These are phyloP conservation scores for Cyclotella cryptica DNA, from an alignment of 108 stramenopile species.

Conservation along the genomic window DNA sequence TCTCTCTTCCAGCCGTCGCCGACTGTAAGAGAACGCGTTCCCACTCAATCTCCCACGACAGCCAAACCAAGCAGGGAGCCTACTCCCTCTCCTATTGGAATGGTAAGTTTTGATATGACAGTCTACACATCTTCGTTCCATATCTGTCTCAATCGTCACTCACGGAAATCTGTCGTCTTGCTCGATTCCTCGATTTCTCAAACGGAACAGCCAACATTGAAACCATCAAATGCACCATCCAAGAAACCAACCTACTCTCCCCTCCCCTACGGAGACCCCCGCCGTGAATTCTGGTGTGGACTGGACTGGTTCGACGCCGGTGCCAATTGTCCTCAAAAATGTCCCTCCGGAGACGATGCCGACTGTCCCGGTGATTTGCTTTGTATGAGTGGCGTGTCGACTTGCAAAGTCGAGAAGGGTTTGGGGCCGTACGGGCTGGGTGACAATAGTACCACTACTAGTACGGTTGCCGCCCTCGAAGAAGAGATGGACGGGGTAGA, in stretches of 20 bases:
- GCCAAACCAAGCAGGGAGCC: slow-evolving; percentile 45
- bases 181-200: no score
- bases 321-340: slow-evolving; percentile 34
- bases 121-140: background rate
- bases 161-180: no score
- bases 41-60: slow-evolving; percentile 40
- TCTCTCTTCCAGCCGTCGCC: background rate
- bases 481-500: background rate
- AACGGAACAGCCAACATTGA: slow-evolving; percentile 3
- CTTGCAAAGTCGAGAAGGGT: slow-evolving; percentile 47
- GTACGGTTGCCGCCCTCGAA: background rate
- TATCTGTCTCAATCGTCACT: background rate
- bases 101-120: background rate
- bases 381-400: slow-evolving; percentile 46
- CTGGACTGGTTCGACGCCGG: slow-evolving; percentile 41
- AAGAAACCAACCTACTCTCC: slow-evolving; percentile 41
- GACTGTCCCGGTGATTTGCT: slow-evolving; percentile 41
- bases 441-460: background rate
- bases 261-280: slow-evolving; percentile 36
- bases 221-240: slow-evolving; percentile 41
- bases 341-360: slow-evolving; percentile 42
- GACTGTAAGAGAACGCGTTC: slow-evolving; percentile 12
- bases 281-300: slow-evolving; percentile 49
- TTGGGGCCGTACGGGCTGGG: slow-evolving; percentile 23
- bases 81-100: slow-evolving; percentile 25